Evolutionary conservation across 108 stramenopile species (phyloP).

Genomic region (Skeletonema potamos): DNA sequence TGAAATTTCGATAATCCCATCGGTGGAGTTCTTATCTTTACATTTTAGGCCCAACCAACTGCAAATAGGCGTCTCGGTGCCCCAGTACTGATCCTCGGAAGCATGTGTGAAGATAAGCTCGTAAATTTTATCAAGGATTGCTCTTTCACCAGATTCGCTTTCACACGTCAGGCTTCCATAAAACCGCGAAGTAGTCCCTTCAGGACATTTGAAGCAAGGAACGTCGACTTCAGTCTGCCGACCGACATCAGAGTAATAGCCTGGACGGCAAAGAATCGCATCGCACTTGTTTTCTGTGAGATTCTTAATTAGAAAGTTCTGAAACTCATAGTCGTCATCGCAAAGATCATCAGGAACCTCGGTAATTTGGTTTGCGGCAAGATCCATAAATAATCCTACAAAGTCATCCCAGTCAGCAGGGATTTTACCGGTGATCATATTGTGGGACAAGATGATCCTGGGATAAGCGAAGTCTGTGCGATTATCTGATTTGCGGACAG

Average conservation of each 20-base stretch:
- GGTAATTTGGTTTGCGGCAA: slow-evolving; percentile 70
- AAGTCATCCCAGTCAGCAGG: slow-evolving; percentile 41
- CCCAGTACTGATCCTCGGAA: slow-evolving; percentile 33
- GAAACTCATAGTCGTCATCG: slow-evolving; percentile 60
- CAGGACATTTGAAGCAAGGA: slow-evolving; percentile 50
- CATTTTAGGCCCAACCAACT: slow-evolving; percentile 68
- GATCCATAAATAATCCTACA: slow-evolving; percentile 34
- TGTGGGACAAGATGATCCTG: slow-evolving; percentile 40
- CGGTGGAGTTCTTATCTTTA: slow-evolving; percentile 38
- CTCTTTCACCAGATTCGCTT: slow-evolving; percentile 47
- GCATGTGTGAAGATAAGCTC: slow-evolving; percentile 30
- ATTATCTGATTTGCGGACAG: slow-evolving; percentile 28
- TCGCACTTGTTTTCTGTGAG: slow-evolving; percentile 65
- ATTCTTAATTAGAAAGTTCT: slow-evolving; percentile 64
- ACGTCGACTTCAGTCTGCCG: slow-evolving; percentile 43
- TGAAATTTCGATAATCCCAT: slow-evolving; percentile 37
- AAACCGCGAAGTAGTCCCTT: slow-evolving; percentile 33
- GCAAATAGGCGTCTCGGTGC: slow-evolving; percentile 51
- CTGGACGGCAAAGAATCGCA: slow-evolving; percentile 80
- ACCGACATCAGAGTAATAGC: slow-evolving; percentile 63
- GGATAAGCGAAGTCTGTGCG: slow-evolving; percentile 37
- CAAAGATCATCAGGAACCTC: slow-evolving; percentile 61
- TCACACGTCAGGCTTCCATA: slow-evolving; percentile 60
- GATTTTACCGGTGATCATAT: slow-evolving; percentile 41
- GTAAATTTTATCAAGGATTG: slow-evolving; percentile 51